Evolutionary conservation across 805 yeast genomes (phyloP).

Genomic region (Yarrowia osloensis): DNA sequence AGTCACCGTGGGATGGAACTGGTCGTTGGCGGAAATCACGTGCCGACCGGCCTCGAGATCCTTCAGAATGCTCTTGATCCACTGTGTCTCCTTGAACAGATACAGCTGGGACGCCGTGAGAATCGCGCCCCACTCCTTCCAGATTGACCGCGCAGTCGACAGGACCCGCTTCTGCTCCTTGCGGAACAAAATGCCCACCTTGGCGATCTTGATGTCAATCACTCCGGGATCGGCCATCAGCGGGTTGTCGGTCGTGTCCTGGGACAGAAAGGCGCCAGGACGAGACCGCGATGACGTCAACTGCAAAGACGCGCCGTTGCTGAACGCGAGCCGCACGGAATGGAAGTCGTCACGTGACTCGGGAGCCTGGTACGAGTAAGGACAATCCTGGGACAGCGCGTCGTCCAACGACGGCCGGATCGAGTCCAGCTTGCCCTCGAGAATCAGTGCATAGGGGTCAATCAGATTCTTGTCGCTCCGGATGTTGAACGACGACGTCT

Average conservation of each 20-base stretch:
- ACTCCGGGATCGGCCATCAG: constrained; percentile 43
- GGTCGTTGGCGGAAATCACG: constrained; percentile 43
- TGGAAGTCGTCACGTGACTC: constrained; percentile 36
- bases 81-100: constrained; percentile 45
- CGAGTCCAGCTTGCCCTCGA: constrained; percentile 42
- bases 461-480: constrained; percentile 37
- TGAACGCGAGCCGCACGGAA: constrained; percentile 38
- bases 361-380: constrained; percentile 38
- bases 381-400: constrained; percentile 38
- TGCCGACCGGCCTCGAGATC: constrained; percentile 16
- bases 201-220: constrained; percentile 45
- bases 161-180: constrained; percentile 43
- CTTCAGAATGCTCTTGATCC: constrained; percentile 41
- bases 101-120: constrained; percentile 48
- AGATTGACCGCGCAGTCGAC: constrained; percentile 38
- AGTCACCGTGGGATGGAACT: constrained; percentile 44
- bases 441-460: constrained; percentile 45
- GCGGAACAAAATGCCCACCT: constrained; percentile 44
- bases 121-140: constrained; percentile 49
- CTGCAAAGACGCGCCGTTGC: constrained; percentile 43
- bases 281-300: constrained; percentile 45
- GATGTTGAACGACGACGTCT: constrained; percentile 34
- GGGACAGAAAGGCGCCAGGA: constrained; percentile 42
- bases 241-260: constrained; percentile 38
- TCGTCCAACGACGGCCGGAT: constrained; percentile 42